A percentile compares a stretch with the other conserved stretches of the same genome.
phyloP scores from a whole-genome alignment of 2,329 filamentous ascomycete species.

The Xylaria sp. region DNA sequence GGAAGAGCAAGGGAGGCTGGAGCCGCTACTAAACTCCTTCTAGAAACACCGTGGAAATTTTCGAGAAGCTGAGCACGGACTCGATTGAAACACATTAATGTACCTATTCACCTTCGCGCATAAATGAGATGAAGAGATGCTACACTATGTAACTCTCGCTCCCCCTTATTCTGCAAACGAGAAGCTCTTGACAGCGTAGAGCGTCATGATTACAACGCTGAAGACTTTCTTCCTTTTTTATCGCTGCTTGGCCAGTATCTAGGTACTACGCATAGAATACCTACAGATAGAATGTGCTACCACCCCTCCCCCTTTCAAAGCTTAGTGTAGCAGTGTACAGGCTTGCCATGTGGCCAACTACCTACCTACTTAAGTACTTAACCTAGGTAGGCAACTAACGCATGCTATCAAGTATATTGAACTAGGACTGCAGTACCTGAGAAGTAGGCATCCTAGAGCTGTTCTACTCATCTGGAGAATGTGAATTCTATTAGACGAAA shows the following conservation, averaged over 20 bases:
- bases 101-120: neutral
- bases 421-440: neutral
- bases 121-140: neutral
- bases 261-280: neutral
- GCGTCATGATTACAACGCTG: neutral
- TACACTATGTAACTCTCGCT: neutral
- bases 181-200: neutral
- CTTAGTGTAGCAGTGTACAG: constrained; percentile 8
- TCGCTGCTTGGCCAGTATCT: neutral
- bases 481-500: neutral
- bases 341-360: constrained; percentile 25
- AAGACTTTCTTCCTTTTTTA: neutral
- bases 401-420: neutral
- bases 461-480: no score
- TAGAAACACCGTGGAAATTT: constrained; percentile 18
- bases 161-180: neutral
- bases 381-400: constrained; percentile 15
- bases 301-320: neutral
- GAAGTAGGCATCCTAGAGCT: no score
- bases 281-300: neutral
- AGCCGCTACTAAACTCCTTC: constrained; percentile 12
- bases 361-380: no score
- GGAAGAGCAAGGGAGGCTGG: neutral
- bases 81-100: constrained; percentile 7
- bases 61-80: constrained; percentile 31